A percentile compares a stretch with the other conserved stretches of the same genome.
These are phyloP conservation scores for Fusarium dimerum DNA, from an alignment of 2,329 filamentous ascomycete genomes.

Conservation along the genomic window DNA sequence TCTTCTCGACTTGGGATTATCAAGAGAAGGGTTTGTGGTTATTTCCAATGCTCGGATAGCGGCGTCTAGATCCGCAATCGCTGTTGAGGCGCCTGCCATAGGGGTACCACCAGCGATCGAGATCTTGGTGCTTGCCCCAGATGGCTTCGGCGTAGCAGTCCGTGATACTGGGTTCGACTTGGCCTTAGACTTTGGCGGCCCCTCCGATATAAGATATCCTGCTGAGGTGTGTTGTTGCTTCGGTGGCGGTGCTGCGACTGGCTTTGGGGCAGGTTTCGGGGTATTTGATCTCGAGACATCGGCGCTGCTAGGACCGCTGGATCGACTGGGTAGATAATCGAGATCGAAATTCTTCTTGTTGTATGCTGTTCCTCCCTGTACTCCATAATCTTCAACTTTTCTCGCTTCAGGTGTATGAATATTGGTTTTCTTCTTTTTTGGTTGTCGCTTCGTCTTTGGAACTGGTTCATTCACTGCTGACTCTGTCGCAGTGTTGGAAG, in stretches of 20 bases:
- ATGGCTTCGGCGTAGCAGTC: conserved; percentile 56
- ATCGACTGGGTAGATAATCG: conserved; percentile 67
- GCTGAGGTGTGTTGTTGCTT: conserved; percentile 62
- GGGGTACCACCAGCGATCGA: conserved; percentile 74
- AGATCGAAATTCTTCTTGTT: conserved; percentile 69
- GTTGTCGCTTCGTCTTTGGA: conserved; percentile 49
- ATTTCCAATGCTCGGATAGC: conserved; percentile 89
- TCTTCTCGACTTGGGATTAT: conserved; percentile 56
- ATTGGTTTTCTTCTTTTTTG: conserved; percentile 59
- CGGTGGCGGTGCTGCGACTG: conserved; percentile 41
- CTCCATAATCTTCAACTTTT: conserved; percentile 60
- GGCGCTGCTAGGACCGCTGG: conserved; percentile 42
- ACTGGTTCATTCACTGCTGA: conserved; percentile 41
- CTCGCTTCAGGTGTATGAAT: conserved; percentile 67
- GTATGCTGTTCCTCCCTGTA: conserved; percentile 69
- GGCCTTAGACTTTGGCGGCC: conserved; percentile 56
- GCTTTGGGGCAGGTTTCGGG: conserved; percentile 31
- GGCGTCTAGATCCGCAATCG: conserved; percentile 70
- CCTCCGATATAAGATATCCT: conserved; percentile 81
- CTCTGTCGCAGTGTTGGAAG: conserved; percentile 5
- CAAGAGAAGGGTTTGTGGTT: conserved; percentile 80
- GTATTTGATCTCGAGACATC: conserved; percentile 39
- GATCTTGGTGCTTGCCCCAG: conserved; percentile 61
- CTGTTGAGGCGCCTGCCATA: conserved; percentile 79
- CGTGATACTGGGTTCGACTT: conserved; percentile 54